Conservation (phyloP, 1,139 yeast genomes). For the Candida pseudocylindracea region DNA sequence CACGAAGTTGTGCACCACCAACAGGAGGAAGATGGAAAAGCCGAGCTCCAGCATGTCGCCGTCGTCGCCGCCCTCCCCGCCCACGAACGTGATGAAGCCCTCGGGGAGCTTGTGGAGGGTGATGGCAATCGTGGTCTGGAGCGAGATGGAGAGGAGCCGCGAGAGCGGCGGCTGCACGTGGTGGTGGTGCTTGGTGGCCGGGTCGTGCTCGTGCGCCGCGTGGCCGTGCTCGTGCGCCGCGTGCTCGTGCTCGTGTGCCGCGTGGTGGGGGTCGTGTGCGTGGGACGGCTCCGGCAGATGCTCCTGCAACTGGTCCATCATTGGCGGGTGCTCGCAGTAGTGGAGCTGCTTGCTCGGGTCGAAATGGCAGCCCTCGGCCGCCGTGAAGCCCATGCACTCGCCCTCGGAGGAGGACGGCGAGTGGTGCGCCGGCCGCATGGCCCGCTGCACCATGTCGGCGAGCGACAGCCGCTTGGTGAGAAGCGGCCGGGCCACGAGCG, state of each 20-base stretch:
- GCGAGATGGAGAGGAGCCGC: slow-evolving; percentile 58
- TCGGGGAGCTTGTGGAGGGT: slow-evolving; percentile 87
- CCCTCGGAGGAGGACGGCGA: slow-evolving; percentile 7
- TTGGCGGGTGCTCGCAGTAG: slow-evolving; percentile 1
- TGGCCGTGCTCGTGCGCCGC: slow-evolving; percentile 1
- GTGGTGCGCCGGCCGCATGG: slow-evolving; percentile 3
- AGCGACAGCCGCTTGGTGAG: slow-evolving; percentile 3
- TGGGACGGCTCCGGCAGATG: too few species aligned
- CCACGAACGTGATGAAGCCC: slow-evolving; percentile 73
- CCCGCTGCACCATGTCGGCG: slow-evolving; percentile 10
- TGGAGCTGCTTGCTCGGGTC: slow-evolving; percentile 1
- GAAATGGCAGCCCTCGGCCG: slow-evolving; percentile 15
- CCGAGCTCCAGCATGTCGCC: slow-evolving; percentile 29
- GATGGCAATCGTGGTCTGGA: slow-evolving; percentile 77
- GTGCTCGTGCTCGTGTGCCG: slow-evolving; percentile 2
- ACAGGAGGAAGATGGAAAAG: slow-evolving; percentile 56
- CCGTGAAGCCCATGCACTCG: slow-evolving; percentile 30
- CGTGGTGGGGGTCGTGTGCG: slow-evolving; percentile 1
- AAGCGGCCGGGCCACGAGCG: slow-evolving; percentile 2
- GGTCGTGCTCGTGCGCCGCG: background rate
- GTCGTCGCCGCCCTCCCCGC: slow-evolving; percentile 28
- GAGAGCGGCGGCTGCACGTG: slow-evolving; percentile 63
- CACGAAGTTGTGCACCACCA: slow-evolving; percentile 77
- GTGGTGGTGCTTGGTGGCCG: slow-evolving; percentile 35
- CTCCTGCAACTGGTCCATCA: background rate